These are phyloP conservation scores for Fusarium longipes DNA, from an alignment of 2,329 filamentous ascomycete species.

Conservation along the genomic window DNA sequence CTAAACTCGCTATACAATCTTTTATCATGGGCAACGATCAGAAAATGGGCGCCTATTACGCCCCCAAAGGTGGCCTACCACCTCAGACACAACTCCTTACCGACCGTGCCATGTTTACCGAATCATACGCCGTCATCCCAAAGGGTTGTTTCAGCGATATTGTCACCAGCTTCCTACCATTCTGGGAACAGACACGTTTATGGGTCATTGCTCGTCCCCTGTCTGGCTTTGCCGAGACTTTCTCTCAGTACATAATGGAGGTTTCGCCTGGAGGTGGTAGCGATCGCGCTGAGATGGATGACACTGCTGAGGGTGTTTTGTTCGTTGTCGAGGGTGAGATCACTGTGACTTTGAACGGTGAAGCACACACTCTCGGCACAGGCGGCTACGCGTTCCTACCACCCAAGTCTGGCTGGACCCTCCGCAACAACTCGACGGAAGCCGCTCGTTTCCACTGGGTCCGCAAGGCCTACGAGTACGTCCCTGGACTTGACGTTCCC, in stretches of 20 bases:
- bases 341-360: conserved; percentile 9
- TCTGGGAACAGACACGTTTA: conserved; percentile 30
- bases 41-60: conserved; percentile 24
- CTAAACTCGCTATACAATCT: neutral
- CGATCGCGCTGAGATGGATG: conserved; percentile 27
- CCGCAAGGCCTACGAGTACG: conserved; percentile 27
- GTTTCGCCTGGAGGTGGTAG: conserved; percentile 25
- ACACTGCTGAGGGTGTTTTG: conserved; percentile 23
- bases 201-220: conserved; percentile 30
- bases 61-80: conserved; percentile 27
- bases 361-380: conserved; percentile 9
- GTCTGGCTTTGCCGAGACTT: conserved; percentile 30
- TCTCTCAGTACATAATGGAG: conserved; percentile 34
- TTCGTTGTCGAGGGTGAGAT: conserved; percentile 30
- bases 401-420: conserved; percentile 30
- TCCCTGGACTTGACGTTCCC: conserved; percentile 16
- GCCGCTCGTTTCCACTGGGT: conserved; percentile 29
- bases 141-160: conserved; percentile 36
- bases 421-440: conserved; percentile 23
- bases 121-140: conserved; percentile 33
- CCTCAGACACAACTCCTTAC: conserved; percentile 30
- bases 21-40: conserved; percentile 12
- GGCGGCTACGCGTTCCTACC: conserved; percentile 28
- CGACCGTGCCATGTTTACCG: conserved; percentile 33
- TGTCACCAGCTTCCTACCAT: conserved; percentile 29